phyloP scores from a whole-genome alignment of 1,139 yeast species.

The Blastobotrys malaysiensis region DNA sequence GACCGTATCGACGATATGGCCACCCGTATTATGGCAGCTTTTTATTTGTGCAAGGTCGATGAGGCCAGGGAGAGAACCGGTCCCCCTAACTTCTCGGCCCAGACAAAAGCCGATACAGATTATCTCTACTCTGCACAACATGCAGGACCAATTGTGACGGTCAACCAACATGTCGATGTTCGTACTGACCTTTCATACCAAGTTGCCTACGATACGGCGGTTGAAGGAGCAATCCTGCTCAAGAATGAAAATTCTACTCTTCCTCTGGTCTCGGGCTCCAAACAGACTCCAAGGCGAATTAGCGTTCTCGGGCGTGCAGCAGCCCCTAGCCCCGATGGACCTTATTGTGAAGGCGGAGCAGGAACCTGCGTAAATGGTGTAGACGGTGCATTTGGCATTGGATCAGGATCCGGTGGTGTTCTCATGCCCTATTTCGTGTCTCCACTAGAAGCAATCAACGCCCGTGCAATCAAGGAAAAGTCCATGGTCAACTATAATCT shows the following conservation, averaged over 20 bases:
- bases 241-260: conserved; percentile 48
- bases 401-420: conserved; percentile 48
- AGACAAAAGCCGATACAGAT: conserved; percentile 53
- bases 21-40: conserved; percentile 53
- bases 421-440: conserved; percentile 48
- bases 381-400: conserved; percentile 10
- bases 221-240: conserved; percentile 52
- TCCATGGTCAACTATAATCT: conserved; percentile 17
- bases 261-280: conserved; percentile 37
- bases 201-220: conserved; percentile 50
- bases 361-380: neutral
- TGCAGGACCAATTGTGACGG: conserved; percentile 48
- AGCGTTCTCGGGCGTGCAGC: conserved; percentile 10
- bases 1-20: conserved; percentile 59
- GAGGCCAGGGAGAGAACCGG: conserved; percentile 22
- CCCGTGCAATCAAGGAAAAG: conserved; percentile 19
- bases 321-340: conserved; percentile 3
- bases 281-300: conserved; percentile 1
- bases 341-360: conserved; percentile 2
- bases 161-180: conserved; percentile 54
- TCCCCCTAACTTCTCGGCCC: conserved; percentile 53
- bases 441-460: conserved; percentile 38
- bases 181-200: conserved; percentile 46
- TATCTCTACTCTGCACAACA: conserved; percentile 45
- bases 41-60: conserved; percentile 36